Base-by-base conservation (phyloP, 768 basidiomycete species). In the Rhodotorula toruloides region DNA sequence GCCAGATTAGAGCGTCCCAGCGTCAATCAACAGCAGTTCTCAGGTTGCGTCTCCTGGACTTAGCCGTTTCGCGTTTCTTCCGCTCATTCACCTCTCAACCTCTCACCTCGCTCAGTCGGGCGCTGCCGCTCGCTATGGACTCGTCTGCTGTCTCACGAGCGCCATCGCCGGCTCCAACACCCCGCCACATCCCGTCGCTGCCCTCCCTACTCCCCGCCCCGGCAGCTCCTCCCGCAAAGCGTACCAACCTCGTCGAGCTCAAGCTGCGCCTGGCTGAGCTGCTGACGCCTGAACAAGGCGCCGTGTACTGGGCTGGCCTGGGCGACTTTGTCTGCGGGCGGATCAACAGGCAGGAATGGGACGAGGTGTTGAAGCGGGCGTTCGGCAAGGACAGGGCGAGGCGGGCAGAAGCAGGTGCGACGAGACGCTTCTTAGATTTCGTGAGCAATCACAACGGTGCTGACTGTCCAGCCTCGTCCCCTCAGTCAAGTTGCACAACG, bases 401-500 rank as follows among this genome's bases (percentile, higher is more conserved):
- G 14, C 29, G 44, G 10, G 32, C 10, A 0, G 55, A 65, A 42
- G 67, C 61, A 4, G 32, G 68, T 60, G 19, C 37, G 64, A 43
- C 29, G n/a, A 11, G 46, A 44, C 27, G 36, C 47, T 21, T 12
- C 32, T 27, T 61, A 37, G n/a, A 40, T 8, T n/a, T 22, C 25
- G 16, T 32, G 17, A 0, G 25, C 39, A 17, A n/a, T 27, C 3
- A 32, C 40, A 4, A 36, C 32, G 32, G 43, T 16, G 36, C 42
- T 49, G 21, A 16, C 25, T 32, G 10, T 25, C 12, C n/a, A 22
- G 36, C 7, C 12, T 5, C 43, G 0, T 19, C 2, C 27, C 21
- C 32, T 7, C 65, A 69, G 70, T 66, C 36, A 63, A 71, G 29
- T 53, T 75, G 44, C 74, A 75, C 64, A 70, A 75, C 60, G 70